Evolutionary conservation across 257 asterid genomes (phyloP).

Genomic region (Solanum pennellii): DNA sequence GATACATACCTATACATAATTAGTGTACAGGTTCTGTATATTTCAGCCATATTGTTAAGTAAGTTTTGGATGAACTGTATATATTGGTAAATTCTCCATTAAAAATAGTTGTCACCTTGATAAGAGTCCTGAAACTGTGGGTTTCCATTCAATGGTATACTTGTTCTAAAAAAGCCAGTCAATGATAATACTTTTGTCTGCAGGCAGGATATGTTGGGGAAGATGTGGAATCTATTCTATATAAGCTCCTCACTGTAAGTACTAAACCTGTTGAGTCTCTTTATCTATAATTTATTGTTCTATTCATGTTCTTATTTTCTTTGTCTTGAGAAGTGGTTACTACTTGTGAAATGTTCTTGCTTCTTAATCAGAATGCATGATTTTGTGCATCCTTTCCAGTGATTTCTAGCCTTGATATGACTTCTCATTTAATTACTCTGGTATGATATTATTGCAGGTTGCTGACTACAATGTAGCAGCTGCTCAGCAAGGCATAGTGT

Average conservation of each 20-base stretch:
- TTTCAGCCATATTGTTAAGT: not conserved
- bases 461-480: slow-evolving; percentile 94
- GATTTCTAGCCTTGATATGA: not conserved
- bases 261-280: not conserved
- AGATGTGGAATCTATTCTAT: slow-evolving; percentile 95
- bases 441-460: slow-evolving; percentile 37
- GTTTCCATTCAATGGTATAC: not conserved
- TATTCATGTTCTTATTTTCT: not conserved
- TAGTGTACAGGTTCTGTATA: not conserved
- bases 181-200: slow-evolving; percentile 6
- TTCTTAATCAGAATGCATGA: not conserved
- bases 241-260: slow-evolving; percentile 82
- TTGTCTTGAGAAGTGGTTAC: not conserved
- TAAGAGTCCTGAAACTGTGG: not conserved
- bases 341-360: not conserved
- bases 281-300: not conserved
- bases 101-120: not conserved
- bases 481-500: slow-evolving; percentile 98
- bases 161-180: not conserved
- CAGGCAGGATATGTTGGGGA: slow-evolving; percentile 99
- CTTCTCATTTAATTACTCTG: not conserved
- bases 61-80: not conserved
- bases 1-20: not conserved
- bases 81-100: not conserved
- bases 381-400: not conserved